phyloP scores from a whole-genome alignment of 441 rosid species.

The Bocquillonia castaneifolia region DNA sequence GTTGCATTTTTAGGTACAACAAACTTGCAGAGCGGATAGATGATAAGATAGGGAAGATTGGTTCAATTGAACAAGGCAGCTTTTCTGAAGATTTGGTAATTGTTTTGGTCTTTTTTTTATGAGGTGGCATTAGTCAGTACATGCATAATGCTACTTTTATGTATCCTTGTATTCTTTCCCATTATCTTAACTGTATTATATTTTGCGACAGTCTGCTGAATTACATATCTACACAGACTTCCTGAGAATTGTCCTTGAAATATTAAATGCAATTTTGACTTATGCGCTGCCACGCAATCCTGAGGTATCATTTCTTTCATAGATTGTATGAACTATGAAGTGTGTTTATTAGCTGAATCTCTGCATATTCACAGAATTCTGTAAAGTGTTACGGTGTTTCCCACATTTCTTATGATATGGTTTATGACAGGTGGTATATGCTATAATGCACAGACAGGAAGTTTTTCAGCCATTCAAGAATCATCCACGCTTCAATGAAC shows the following conservation, averaged over 20 bases:
- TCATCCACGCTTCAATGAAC: conserved; percentile 87
- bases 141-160: conserved; percentile 8
- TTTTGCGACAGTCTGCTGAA: conserved; percentile 72
- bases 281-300: conserved; percentile 96
- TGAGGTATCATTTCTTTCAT: conserved; percentile 47
- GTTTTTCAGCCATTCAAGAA: conserved; percentile 87
- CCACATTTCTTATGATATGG: conserved; percentile 10
- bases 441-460: conserved; percentile 95
- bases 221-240: conserved; percentile 95
- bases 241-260: conserved; percentile 94
- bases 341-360: no score
- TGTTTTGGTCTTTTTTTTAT: conserved; percentile 16
- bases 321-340: neutral
- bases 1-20: conserved; percentile 59
- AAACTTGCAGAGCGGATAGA: conserved; percentile 70
- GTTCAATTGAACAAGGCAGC: conserved; percentile 43
- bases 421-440: conserved; percentile 76
- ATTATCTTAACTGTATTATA: conserved; percentile 21
- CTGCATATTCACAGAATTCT: neutral
- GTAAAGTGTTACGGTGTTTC: neutral
- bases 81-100: conserved; percentile 75
- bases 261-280: conserved; percentile 88
- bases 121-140: neutral
- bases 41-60: conserved; percentile 53
- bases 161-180: conserved; percentile 12